These are phyloP conservation scores for Pezicula radicicola DNA, from an alignment of 2,329 filamentous ascomycete genomes.

Conservation along the genomic window DNA sequence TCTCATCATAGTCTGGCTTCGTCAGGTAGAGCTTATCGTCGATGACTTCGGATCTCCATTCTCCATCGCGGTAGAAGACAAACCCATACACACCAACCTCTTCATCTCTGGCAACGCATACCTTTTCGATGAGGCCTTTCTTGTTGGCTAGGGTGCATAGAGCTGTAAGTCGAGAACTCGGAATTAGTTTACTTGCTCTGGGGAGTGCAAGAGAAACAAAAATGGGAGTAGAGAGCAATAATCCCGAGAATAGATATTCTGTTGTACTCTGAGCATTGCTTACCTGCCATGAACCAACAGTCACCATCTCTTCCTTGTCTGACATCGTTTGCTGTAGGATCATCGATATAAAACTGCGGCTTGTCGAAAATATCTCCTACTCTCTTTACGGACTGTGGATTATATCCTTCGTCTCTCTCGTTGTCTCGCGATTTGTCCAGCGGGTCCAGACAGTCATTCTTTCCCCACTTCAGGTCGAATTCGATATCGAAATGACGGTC, in stretches of 20 bases:
- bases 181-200: too few relatives aligned
- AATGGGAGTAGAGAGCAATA: too few relatives aligned
- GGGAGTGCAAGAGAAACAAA: too few relatives aligned
- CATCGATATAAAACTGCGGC: conserved; percentile 74
- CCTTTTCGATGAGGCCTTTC: conserved; percentile 41
- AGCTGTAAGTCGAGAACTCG: conserved; percentile 33
- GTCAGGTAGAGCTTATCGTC: conserved; percentile 89
- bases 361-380: conserved; percentile 73
- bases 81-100: conserved; percentile 83
- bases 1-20: conserved; percentile 75
- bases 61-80: conserved; percentile 81
- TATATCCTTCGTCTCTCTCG: background rate
- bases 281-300: conserved; percentile 75
- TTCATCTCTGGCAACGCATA: conserved; percentile 33
- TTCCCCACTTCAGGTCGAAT: conserved; percentile 63
- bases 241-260: too few relatives aligned
- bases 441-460: conserved; percentile 42
- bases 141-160: conserved; percentile 65
- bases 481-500: conserved; percentile 88
- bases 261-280: too few relatives aligned
- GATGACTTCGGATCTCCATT: conserved; percentile 87
- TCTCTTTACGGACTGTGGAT: conserved; percentile 46
- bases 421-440: background rate
- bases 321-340: conserved; percentile 73
- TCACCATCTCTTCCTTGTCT: conserved; percentile 76